phyloP scores from a whole-genome alignment of 73 alveolate genomes.

The Paramecium pentaurelia region DNA sequence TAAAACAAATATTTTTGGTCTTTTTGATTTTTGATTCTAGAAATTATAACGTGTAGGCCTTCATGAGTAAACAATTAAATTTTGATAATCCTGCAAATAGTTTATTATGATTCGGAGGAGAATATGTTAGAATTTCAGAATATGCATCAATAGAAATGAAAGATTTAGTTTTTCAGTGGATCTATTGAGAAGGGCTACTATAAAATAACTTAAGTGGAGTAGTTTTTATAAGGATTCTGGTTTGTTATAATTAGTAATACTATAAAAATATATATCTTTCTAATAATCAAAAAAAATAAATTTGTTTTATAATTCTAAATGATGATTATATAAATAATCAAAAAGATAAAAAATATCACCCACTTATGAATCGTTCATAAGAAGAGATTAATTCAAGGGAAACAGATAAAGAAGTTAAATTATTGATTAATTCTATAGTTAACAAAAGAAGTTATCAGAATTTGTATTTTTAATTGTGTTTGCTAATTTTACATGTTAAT shows the following conservation, averaged over 20 bases:
- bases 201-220: conserved; percentile 28
- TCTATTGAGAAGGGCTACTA: conserved; percentile 54
- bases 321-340: neutral
- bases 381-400: neutral
- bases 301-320: neutral
- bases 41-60: conserved; percentile 49
- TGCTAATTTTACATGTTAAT: neutral
- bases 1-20: conserved; percentile 13
- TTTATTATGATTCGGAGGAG: conserved; percentile 23
- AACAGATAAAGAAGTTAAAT: neutral
- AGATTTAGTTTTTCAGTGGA: conserved; percentile 44
- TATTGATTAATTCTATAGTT: neutral
- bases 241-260: neutral
- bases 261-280: neutral
- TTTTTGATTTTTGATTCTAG: conserved; percentile 56
- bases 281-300: neutral
- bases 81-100: conserved; percentile 55
- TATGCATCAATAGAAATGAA: neutral
- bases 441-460: neutral
- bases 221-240: conserved; percentile 1
- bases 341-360: neutral
- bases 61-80: conserved; percentile 43
- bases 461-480: neutral
- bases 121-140: conserved; percentile 56
- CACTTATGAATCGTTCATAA: neutral